Base-by-base conservation (phyloP, 495 filamentous ascomycete genomes). In the Antarctomyces pellizariae region DNA sequence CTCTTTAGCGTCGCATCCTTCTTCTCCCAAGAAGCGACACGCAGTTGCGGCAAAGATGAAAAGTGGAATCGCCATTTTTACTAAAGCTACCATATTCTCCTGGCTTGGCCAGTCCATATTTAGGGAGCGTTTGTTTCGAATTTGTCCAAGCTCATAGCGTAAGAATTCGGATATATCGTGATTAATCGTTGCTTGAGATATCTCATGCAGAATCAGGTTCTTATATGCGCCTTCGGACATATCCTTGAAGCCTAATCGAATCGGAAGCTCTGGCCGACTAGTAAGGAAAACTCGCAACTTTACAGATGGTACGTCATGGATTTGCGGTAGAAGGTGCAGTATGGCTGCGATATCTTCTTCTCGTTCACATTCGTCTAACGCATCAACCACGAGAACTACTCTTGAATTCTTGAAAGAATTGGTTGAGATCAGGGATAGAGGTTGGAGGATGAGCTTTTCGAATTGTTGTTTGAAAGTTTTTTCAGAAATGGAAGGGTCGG, bases 401-500 rank as follows among this genome's bases (percentile, higher is more conserved):
- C 16, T 29, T 13, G 16, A 29, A 29, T 9, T 18, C 27, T 7
- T 16, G 10, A 27, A 18, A 25, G 20, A 24, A 21, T 10, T 28
- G 31, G n/a, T n/a, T n/a, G n/a, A n/a, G n/a, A n/a, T n/a, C n/a
- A n/a, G n/a, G n/a, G 7, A 18, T 0, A 62, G 36, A 7, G 54
- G 56, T 16, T 50, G 15, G 27, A 58, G 32, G 35, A 64, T 36
- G 7, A 68, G 50, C 38, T 55, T 44, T 3, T 57, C 37, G 34
- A 57, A 65, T 38, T 67, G 62, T 1, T 56, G 39, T n/a, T 25
- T 27, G 5, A 58, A 28, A 7, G 45, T 36, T 36, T 61, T 56
- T 13, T 18, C 24, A 5, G 33, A 4, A 29, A 63, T 43, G 6
- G 38, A 31, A 9, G 46, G 36, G 33, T 60, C 36, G 9, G 27